Conservation (phyloP, 2,329 filamentous ascomycete species). For the Thielaviopsis musarum region DNA sequence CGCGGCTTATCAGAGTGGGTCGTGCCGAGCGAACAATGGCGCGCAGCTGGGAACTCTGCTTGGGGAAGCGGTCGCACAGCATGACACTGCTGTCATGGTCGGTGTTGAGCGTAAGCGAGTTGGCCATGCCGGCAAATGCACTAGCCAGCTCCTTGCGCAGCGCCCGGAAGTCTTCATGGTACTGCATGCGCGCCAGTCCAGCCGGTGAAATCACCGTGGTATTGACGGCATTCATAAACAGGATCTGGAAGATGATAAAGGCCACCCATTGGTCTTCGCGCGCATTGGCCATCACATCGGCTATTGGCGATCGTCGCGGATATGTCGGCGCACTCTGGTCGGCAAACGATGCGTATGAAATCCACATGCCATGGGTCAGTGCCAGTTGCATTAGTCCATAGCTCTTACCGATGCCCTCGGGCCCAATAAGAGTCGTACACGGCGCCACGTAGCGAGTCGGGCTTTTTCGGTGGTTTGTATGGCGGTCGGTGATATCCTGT, state of each 20-base stretch:
- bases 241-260: conserved; percentile 8
- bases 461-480: conserved; percentile 6
- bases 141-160: conserved; percentile 2
- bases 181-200: conserved; percentile 3
- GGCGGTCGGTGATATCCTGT: background rate
- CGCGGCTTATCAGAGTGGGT: background rate
- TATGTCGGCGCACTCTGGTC: background rate
- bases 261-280: conserved; percentile 10
- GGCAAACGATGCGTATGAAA: conserved; percentile 6
- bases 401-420: conserved; percentile 10
- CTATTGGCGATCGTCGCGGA: conserved; percentile 6
- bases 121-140: conserved; percentile 5
- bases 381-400: conserved; percentile 6
- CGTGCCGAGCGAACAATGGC: background rate
- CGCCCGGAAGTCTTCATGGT: conserved; percentile 6
- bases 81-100: background rate
- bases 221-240: background rate
- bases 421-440: conserved; percentile 6
- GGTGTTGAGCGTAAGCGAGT: background rate
- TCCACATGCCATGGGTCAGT: conserved; percentile 5
- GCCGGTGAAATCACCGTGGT: background rate
- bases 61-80: background rate
- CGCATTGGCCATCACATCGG: conserved; percentile 6
- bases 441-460: conserved; percentile 9
- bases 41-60: background rate